Evolutionary conservation across 2,329 filamentous ascomycete species (phyloP).

Genomic region (Colletotrichum chlorophyti): DNA sequence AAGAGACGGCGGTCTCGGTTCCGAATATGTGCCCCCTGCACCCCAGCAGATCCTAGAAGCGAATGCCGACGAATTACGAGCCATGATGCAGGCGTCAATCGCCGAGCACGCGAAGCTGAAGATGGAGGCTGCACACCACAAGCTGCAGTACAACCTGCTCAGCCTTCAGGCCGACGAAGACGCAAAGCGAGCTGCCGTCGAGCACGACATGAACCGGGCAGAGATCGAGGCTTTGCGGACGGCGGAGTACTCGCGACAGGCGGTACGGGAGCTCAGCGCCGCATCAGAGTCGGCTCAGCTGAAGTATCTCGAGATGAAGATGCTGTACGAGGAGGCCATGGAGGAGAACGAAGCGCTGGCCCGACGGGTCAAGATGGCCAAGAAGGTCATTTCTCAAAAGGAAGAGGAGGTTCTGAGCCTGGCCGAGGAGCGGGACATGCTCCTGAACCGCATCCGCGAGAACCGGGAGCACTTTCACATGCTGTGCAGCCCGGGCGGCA

Average conservation of each 20-base stretch:
- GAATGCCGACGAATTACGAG: constrained; percentile 60
- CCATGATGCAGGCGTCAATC: constrained; percentile 61
- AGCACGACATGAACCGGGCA: constrained; percentile 88
- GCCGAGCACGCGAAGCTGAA: constrained; percentile 68
- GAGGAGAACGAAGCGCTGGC: constrained; percentile 70
- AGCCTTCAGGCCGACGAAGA: constrained; percentile 85
- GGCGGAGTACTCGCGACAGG: constrained; percentile 72
- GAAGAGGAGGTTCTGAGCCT: constrained; percentile 75
- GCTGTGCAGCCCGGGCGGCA: constrained; percentile 77
- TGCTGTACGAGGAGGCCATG: constrained; percentile 69
- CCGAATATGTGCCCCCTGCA: constrained; percentile 55
- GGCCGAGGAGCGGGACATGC: constrained; percentile 76
- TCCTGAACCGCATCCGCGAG: constrained; percentile 85
- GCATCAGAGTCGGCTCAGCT: constrained; percentile 59
- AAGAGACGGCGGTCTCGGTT: constrained; percentile 23
- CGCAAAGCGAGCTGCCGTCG: constrained; percentile 85
- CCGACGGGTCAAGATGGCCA: constrained; percentile 73
- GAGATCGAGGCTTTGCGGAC: constrained; percentile 85
- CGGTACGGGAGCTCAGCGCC: constrained; percentile 58
- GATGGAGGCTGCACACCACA: constrained; percentile 88
- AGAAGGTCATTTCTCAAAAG: constrained; percentile 79
- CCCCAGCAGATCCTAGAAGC: constrained; percentile 59
- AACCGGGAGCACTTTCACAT: constrained; percentile 87
- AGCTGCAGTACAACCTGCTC: constrained; percentile 86
- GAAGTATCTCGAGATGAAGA: constrained; percentile 68